Evolutionary conservation across 1,284 basidiomycete genomes (phyloP).

Genomic region (Cerrena zonata): DNA sequence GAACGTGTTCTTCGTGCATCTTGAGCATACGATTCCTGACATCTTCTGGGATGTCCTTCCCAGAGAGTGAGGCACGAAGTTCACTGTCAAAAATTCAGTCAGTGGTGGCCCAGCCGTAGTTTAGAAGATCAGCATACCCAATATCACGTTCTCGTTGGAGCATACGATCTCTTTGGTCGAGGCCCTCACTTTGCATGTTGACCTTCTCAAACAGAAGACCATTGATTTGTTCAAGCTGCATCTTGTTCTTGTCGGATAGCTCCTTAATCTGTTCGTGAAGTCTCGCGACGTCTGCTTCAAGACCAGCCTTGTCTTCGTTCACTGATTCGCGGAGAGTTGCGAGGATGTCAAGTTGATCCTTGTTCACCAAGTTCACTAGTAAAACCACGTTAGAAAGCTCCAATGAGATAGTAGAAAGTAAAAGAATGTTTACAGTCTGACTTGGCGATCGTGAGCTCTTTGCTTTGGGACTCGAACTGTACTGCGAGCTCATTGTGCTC

Average conservation of each 20-base stretch:
- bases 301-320: constrained; percentile 75
- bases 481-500: constrained; percentile 70
- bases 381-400: neutral
- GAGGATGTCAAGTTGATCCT: constrained; percentile 80
- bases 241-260: constrained; percentile 77
- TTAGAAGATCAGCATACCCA: constrained; percentile 42
- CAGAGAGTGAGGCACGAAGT: constrained; percentile 65
- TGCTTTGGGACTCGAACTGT: constrained; percentile 56
- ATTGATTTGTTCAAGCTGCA: constrained; percentile 90
- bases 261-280: constrained; percentile 69
- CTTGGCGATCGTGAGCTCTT: constrained; percentile 78
- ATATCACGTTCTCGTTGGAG: constrained; percentile 76
- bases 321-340: constrained; percentile 81
- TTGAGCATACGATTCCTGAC: constrained; percentile 71
- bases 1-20: constrained; percentile 73
- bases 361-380: constrained; percentile 79
- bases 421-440: constrained; percentile 68
- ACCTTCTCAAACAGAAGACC: constrained; percentile 85
- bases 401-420: constrained; percentile 1
- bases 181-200: constrained; percentile 80
- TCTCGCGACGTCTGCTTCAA: constrained; percentile 64
- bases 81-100: constrained; percentile 42
- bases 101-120: neutral
- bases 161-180: constrained; percentile 78
- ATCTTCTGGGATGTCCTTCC: constrained; percentile 75